Base-by-base conservation (phyloP, 1,284 basidiomycete species). In the Apiotrichum sp. region DNA sequence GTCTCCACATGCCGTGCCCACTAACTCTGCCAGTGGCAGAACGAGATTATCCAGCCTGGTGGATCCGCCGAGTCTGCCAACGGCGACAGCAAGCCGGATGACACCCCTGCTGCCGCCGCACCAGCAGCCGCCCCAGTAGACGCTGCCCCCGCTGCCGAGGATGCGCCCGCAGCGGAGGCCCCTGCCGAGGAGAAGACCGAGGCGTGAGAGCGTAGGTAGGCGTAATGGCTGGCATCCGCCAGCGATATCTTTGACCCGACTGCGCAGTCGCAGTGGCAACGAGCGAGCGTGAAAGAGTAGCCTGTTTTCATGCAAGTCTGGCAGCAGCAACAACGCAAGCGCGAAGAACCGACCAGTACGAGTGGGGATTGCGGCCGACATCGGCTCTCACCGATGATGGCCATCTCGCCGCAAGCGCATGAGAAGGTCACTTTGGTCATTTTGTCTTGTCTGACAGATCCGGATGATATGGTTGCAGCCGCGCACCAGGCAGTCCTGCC, bases 31-130 rank as follows among this genome's bases (percentile, higher is more conserved):
- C 38, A 49, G 47, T 40, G 51, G 46, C 43, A 40, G 35, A 52
- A 43, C 43, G 44, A 34, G 41, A 39, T 22, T 6, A 40, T 52
- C 55, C 53, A 61, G 66, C 68, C 52, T n/a, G 67, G 67, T 57
- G 54, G 51, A 41, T 43, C 59, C 3, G 62, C 56, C 47, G 63
- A 64, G 16, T 53, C 52, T 44, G 34, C 52, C 45, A 62, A 59
- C 36, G 52, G 58, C 22, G 62, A 53, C 87, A 86, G 84, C 86
- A 60, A 80, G 80, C 33, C 49, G 8, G 45, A 55, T 8, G 55
- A 55, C 10, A 10, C 40, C 40, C 6, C 8, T 13, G 36, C 36
- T 8, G 36, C 36, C 8, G 8, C 36, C 8, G 36, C 36, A 13
- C 36, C 36, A 13, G 36, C 36, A 13, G 8, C 36, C 36, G 22